These are phyloP conservation scores for Backusella tarrabulga DNA, from an alignment of 192 early-diverging fungal species.

Conservation along the genomic window DNA sequence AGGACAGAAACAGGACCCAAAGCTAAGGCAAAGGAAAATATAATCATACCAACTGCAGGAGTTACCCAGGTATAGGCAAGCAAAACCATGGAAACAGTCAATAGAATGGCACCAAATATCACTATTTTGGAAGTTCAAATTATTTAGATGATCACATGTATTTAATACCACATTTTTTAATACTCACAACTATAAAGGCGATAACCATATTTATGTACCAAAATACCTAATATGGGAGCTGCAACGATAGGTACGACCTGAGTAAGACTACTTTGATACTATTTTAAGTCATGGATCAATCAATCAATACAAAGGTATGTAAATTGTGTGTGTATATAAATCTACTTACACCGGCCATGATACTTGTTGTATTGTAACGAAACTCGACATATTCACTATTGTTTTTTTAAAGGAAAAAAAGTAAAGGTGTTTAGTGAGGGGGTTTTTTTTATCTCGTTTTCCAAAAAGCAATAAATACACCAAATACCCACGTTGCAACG, in stretches of 20 bases:
- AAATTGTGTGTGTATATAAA: neutral
- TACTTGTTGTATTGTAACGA: slow-evolving; percentile 22
- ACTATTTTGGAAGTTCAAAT: neutral
- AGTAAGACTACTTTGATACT: slow-evolving; percentile 44
- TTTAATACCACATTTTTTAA: neutral
- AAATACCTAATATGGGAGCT: slow-evolving; percentile 44
- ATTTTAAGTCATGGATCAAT: neutral
- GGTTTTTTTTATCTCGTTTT: neutral
- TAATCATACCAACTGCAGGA: slow-evolving; percentile 53
- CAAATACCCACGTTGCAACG: slow-evolving; percentile 25
- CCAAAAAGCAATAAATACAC: neutral
- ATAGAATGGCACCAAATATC: slow-evolving; percentile 18
- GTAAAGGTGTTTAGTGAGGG: neutral
- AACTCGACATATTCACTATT: slow-evolving; percentile 31
- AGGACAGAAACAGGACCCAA: slow-evolving; percentile 56
- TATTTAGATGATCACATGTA: neutral
- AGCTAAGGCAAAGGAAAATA: slow-evolving; percentile 57
- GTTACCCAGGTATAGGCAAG: slow-evolving; percentile 52
- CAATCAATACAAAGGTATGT: neutral
- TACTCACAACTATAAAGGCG: slow-evolving; percentile 43
- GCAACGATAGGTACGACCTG: slow-evolving; percentile 56
- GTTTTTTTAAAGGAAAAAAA: neutral
- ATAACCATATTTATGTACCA: slow-evolving; percentile 51
- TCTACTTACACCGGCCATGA: slow-evolving; percentile 29
- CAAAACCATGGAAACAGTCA: slow-evolving; percentile 29